Evolutionary conservation across 768 basidiomycete genomes (phyloP).

Genomic region (Pilatotrama ljubarskyi): DNA sequence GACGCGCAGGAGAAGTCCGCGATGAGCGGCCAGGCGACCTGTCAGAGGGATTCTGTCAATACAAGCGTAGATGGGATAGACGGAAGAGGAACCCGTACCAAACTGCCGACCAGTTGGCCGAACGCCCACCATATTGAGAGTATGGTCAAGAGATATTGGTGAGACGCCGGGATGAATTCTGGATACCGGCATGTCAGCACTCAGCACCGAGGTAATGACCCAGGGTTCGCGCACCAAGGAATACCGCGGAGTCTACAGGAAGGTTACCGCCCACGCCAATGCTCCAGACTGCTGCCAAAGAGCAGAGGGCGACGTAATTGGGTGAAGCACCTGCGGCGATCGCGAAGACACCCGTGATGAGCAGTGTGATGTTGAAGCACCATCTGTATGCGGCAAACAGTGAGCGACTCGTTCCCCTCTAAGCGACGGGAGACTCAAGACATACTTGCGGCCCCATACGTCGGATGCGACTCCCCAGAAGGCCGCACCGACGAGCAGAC

Average conservation of each 20-base stretch:
- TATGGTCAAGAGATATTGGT: slow-evolving; percentile 75
- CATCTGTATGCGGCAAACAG: slow-evolving; percentile 36
- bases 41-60: neutral
- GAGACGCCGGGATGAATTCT: slow-evolving; percentile 72
- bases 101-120: slow-evolving; percentile 63
- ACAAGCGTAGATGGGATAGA: neutral
- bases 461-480: slow-evolving; percentile 72
- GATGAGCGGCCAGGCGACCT: slow-evolving; percentile 75
- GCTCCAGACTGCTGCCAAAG: slow-evolving; percentile 57
- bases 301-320: slow-evolving; percentile 49
- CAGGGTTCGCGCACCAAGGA: slow-evolving; percentile 49
- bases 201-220: neutral
- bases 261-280: slow-evolving; percentile 74
- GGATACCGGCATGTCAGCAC: neutral
- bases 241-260: slow-evolving; percentile 75
- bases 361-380: slow-evolving; percentile 69
- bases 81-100: slow-evolving; percentile 31
- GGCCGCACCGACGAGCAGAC: slow-evolving; percentile 65
- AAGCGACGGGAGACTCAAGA: neutral
- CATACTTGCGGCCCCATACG: slow-evolving; percentile 67
- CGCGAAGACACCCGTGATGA: slow-evolving; percentile 67
- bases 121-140: slow-evolving; percentile 82
- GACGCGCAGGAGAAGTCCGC: slow-evolving; percentile 63
- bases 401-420: no score
- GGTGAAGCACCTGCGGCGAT: slow-evolving; percentile 62